These are phyloP conservation scores for Pythium sp. DNA, from an alignment of 352 stramenopile species.

Conservation along the genomic window DNA sequence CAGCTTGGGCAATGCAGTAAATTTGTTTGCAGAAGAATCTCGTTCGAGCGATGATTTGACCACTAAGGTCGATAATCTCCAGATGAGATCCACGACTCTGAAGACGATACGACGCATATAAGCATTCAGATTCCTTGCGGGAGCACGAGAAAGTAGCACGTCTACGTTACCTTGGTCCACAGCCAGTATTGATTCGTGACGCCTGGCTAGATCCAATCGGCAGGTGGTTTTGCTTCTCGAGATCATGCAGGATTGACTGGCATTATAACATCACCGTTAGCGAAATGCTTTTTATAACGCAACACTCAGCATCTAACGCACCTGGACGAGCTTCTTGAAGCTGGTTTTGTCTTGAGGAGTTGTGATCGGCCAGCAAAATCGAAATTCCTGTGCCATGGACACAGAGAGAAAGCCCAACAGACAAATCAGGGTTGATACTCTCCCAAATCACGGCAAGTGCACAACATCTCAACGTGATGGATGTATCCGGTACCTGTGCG, in stretches of 20 bases:
- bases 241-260: slow-evolving; percentile 33
- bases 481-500: slow-evolving; percentile 16
- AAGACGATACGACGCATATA: neutral
- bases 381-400: slow-evolving; percentile 30
- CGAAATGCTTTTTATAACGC: neutral
- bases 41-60: slow-evolving; percentile 29
- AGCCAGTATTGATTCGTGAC: slow-evolving; percentile 50
- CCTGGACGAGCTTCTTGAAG: slow-evolving; percentile 62
- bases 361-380: slow-evolving; percentile 53
- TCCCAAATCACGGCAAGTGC: neutral
- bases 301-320: slow-evolving; percentile 7
- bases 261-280: neutral
- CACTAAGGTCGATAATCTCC: slow-evolving; percentile 42
- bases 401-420: neutral
- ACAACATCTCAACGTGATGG: neutral
- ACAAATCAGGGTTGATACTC: neutral
- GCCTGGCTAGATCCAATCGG: slow-evolving; percentile 50
- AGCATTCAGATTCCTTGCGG: neutral
- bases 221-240: slow-evolving; percentile 43
- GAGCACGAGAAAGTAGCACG: neutral
- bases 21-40: slow-evolving; percentile 19
- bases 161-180: slow-evolving; percentile 32
- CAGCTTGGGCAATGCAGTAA: slow-evolving; percentile 2
- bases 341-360: slow-evolving; percentile 58
- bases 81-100: slow-evolving; percentile 54